Evolutionary conservation across 73 alveolate species (phyloP).

Genomic region (Stentor coeruleus): DNA sequence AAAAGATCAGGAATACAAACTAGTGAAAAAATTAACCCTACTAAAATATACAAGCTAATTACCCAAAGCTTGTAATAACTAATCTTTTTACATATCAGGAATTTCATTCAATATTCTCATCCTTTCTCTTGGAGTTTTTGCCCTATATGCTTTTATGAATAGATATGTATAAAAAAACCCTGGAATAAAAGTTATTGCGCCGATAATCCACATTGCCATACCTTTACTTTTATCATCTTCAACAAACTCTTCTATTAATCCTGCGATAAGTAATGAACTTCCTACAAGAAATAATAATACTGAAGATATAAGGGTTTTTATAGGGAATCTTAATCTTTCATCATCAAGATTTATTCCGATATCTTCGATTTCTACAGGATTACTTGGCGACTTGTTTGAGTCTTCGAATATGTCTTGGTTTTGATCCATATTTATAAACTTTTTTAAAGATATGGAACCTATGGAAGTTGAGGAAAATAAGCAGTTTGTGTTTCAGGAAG

Average conservation of each 20-base stretch:
- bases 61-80: no score
- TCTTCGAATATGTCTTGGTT: no score
- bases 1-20: neutral
- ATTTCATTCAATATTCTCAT: slow-evolving; percentile 18
- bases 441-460: no score
- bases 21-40: neutral
- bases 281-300: neutral
- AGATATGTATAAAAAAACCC: slow-evolving; percentile 6
- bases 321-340: slow-evolving; percentile 10
- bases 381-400: no score
- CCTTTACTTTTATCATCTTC: slow-evolving; percentile 23
- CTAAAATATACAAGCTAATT: no score
- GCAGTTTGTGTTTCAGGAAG: neutral
- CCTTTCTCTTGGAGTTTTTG: slow-evolving; percentile 25
- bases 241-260: slow-evolving; percentile 15
- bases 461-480: slow-evolving; percentile 1
- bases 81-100: slow-evolving; percentile 16
- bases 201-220: slow-evolving; percentile 12
- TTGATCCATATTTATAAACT: no score
- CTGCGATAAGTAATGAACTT: neutral
- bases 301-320: neutral
- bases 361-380: neutral
- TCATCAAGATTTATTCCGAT: neutral
- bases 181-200: slow-evolving; percentile 23
- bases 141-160: slow-evolving; percentile 16